Base-by-base conservation (phyloP, 2,329 filamentous ascomycete genomes). In the Colletotrichum sp. region DNA sequence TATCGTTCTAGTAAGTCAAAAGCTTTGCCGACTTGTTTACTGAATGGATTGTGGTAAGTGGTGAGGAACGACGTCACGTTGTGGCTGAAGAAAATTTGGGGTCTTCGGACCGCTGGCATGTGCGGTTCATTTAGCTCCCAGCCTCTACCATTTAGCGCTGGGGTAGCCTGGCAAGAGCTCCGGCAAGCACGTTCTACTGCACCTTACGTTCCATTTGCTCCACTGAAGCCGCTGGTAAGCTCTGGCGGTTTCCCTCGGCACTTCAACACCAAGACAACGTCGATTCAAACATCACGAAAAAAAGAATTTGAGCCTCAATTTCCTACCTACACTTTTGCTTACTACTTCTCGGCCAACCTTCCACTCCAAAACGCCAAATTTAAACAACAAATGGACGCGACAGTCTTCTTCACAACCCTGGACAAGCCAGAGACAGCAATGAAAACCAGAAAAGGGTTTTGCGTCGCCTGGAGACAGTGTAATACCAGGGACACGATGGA, bases 401-500 rank as follows among this genome's bases (percentile, higher is more conserved):
- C 8, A 36, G 28, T 72, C 64, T 69, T 73, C 71, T 73, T 44
- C 71, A 39, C 71, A 32, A 55, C 71, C 65, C 65, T 73, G 71
- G 55, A 62, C 32, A 69, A 73, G 26, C 65, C 71, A 73, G 71
- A 68, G 55, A 44, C 57, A 57, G 52, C 65, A 69, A 73, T 73
- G 71, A 73, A 72, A 69, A 63, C 55, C 18, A 26, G 44, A 52
- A 52, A 52, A 57, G 8, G 8, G 6, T 39, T 71, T 73, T 69
- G 71, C 71, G 65, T 73, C 71, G 30, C 71, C 71, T 73, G 71
- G 65, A 73, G 39, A 66, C 65, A 73, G 71, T 73, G 71, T 73
- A 30, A 73, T 73, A 73, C 71, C 71, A 73, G 71, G 65, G 71
- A 73, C 71, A 73, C 71, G 71, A 39, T 73, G 71, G 71, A 57